Evolutionary conservation across 345 rosid species (phyloP).

Genomic region (Salix suchowensis): DNA sequence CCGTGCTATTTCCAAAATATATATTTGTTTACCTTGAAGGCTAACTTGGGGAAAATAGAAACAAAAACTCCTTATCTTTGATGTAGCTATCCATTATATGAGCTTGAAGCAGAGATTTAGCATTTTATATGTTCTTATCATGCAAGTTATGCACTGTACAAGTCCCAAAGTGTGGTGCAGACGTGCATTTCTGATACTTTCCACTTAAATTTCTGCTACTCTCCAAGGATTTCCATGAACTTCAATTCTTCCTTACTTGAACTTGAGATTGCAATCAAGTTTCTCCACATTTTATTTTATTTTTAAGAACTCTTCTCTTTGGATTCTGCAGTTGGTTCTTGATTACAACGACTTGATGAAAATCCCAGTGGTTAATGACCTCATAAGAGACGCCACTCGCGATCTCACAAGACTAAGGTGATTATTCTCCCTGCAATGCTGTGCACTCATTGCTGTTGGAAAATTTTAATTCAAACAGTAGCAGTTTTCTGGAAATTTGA

Average conservation of each 20-base stretch:
- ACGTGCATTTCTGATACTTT: background rate
- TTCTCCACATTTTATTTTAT: background rate
- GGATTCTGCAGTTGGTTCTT: slow-evolving; percentile 52
- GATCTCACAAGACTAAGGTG: slow-evolving; percentile 42
- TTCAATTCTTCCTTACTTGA: background rate
- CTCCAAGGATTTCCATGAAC: background rate
- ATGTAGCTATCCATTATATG: background rate
- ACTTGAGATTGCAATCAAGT: background rate
- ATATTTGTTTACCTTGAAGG: too few species aligned
- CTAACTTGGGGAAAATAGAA: too few species aligned
- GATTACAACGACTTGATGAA: slow-evolving; percentile 65
- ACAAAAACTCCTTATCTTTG: background rate
- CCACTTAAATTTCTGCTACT: background rate
- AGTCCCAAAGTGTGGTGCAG: background rate
- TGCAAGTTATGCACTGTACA: background rate
- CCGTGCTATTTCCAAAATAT: background rate
- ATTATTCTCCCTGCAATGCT: background rate
- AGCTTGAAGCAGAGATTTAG: background rate
- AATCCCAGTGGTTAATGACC: slow-evolving; percentile 47
- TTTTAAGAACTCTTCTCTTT: background rate
- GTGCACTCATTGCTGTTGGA: background rate
- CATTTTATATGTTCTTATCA: background rate
- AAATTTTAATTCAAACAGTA: too few species aligned
- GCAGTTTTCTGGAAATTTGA: too few species aligned
- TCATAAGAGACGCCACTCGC: slow-evolving; percentile 16